Evolutionary conservation across 1,139 yeast species (phyloP), one percentile per base, ranked within the genome.

Genomic region (Kluyveromyces sp.): DNA sequence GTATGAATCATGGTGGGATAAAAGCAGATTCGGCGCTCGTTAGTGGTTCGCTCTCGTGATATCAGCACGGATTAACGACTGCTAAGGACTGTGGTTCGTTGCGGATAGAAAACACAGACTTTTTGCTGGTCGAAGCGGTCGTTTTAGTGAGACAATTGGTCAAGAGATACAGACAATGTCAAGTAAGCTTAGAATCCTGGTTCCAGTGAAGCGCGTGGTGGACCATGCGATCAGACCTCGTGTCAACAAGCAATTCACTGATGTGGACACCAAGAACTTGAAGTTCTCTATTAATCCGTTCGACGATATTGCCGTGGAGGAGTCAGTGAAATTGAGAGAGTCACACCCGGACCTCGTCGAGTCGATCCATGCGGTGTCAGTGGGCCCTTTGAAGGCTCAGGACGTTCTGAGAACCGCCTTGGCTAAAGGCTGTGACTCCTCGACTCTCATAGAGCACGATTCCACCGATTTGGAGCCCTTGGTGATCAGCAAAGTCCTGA

Each of bases 301-400:
- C 67, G 94, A 95, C 68, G 98, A 92, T 66, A 92, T 92, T 62
- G 98, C 98, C 28, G 71, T 80, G 45, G 98, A 92, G 67, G 98
- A 92, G 65, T 94, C 97, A 2, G 71, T 89, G 41, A 76, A 83
- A 56, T 74, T 92, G 53, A 79, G 77, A 57, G 92, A 85, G 57
- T 71, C 72, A 39, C 66, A 80, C 62, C 81, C 83, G 58, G 80
- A 67, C n/a, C 65, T 77, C 40, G 95, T 88, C 22, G 95, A 87
- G 52, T 69, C 71, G 43, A 82, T 92, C 51, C 96, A 89, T 62
- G 95, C 95, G 7, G 96, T 92, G 18, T 82, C 96, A 8, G 86
- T 92, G 49, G 97, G 98, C 2, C 84, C 94, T 22, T 60, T 80
- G 33, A 88, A 88, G 63, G 76, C 95, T 0, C 95, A 86, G 65